Conservation (phyloP, 2,329 filamentous ascomycete genomes). For the Alternaria gansuensis region DNA sequence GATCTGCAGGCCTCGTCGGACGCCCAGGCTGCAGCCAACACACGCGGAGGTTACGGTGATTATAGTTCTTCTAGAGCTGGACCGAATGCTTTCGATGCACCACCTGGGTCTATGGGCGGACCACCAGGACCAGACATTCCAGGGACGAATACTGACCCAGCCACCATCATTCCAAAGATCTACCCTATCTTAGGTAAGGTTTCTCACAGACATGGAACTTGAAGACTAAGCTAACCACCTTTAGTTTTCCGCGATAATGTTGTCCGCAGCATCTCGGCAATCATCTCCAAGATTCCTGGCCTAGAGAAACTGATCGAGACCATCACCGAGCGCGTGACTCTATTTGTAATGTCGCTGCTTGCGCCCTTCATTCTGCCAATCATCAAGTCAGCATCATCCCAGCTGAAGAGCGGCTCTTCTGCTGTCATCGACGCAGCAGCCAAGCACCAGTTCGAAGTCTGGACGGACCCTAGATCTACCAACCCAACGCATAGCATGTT, state of each 20-base stretch:
- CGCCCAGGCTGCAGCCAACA: slow-evolving; percentile 56
- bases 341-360: slow-evolving; percentile 89
- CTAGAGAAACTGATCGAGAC: slow-evolving; percentile 90
- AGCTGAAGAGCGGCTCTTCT: slow-evolving; percentile 85
- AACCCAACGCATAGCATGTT: slow-evolving; percentile 63
- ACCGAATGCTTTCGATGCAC: slow-evolving; percentile 51
- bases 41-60: slow-evolving; percentile 54
- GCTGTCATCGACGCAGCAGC: slow-evolving; percentile 66
- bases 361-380: slow-evolving; percentile 92
- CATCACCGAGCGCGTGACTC: slow-evolving; percentile 89
- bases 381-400: slow-evolving; percentile 84
- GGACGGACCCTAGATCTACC: slow-evolving; percentile 58
- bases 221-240: neutral
- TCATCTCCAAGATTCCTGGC: slow-evolving; percentile 91
- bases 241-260: slow-evolving; percentile 90
- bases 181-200: slow-evolving; percentile 77
- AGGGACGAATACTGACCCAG: slow-evolving; percentile 79
- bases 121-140: slow-evolving; percentile 66
- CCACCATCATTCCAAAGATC: slow-evolving; percentile 68
- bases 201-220: neutral
- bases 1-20: slow-evolving; percentile 59
- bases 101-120: slow-evolving; percentile 56
- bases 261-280: slow-evolving; percentile 82
- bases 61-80: slow-evolving; percentile 53
- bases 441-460: slow-evolving; percentile 62